Evolutionary conservation across 495 filamentous ascomycete genomes (phyloP), one percentile per base, ranked within the genome.

Genomic region (Neurospora sp.): DNA sequence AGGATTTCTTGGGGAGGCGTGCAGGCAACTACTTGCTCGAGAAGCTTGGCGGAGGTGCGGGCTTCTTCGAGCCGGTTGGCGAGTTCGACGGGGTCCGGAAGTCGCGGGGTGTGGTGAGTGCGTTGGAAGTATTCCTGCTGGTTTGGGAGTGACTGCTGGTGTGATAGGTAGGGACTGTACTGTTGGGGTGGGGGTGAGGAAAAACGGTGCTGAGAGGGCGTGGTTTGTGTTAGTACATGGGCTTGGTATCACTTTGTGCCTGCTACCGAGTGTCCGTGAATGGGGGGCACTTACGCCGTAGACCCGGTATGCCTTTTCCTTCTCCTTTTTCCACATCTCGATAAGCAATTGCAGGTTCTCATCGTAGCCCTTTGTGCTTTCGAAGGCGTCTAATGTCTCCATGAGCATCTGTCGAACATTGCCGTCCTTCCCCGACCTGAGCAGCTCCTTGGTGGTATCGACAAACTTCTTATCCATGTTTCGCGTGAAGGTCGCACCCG

Each of bases 241-340:
- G 20, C 20, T 22, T 27, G 20, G 9, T 53, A 12, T 27, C 45
- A 61, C 53, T 14, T 27, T 61, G 22, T 1, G 10, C 27, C 12
- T 61, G 22, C 14, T 61, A 22, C n/a, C 10, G 44, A 22, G n/a
- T 48, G 9, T 48, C 44, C 44, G 44, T 20, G 44, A 6, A 27
- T 10, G n/a, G 45, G 40, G 40, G 35, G 69, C 18, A 80, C 83
- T 72, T 78, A 85, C 84, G 16, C 80, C 80, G 42, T 79, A 81
- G 35, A 78, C 74, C 72, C 84, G 85, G 45, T 82, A 80, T 20
- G 87, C 85, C 71, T 84, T 89, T 69, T 86, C 85, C 82, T 94
- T 96, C 81, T 98, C 93, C 81, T 92, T 94, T 78, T 85, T 88
- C 96, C 96, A 99, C 91, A 98, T 94, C 40, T 90, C 88, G 38